These are phyloP conservation scores for Neurospora sp. DNA, from an alignment of 495 filamentous ascomycete species.

Conservation along the genomic window DNA sequence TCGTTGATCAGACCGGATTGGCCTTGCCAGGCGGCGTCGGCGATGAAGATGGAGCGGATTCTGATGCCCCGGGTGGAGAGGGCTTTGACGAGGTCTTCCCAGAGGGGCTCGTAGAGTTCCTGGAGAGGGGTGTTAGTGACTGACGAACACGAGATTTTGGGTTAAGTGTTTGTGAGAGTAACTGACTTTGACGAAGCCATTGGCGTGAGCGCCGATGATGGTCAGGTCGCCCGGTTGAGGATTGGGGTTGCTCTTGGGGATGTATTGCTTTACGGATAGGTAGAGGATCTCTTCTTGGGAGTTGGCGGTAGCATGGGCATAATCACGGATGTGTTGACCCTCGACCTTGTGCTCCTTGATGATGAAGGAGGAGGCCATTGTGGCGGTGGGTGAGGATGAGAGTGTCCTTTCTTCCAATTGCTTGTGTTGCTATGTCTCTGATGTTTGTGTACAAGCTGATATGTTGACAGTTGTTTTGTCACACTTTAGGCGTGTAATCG, in stretches of 20 bases:
- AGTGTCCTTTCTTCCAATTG: neutral
- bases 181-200: conserved; percentile 75
- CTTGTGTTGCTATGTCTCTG: neutral
- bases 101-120: conserved; percentile 82
- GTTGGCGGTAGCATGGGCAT: conserved; percentile 50
- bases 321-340: conserved; percentile 65
- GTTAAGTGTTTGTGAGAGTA: neutral
- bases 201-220: conserved; percentile 75
- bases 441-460: neutral
- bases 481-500: neutral
- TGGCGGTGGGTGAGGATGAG: neutral
- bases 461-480: neutral
- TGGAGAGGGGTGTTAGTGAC: conserved; percentile 16
- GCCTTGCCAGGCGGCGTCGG: conserved; percentile 71
- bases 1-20: conserved; percentile 70
- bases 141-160: no score
- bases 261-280: conserved; percentile 77
- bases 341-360: conserved; percentile 51
- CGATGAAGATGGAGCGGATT: conserved; percentile 77
- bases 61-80: conserved; percentile 44
- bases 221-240: conserved; percentile 67
- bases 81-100: conserved; percentile 57
- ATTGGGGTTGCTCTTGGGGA: conserved; percentile 52
- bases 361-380: conserved; percentile 20
- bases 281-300: conserved; percentile 54